Evolutionary conservation across 305 asterid species (phyloP).

Genomic region (Fraxinus angustifolia): DNA sequence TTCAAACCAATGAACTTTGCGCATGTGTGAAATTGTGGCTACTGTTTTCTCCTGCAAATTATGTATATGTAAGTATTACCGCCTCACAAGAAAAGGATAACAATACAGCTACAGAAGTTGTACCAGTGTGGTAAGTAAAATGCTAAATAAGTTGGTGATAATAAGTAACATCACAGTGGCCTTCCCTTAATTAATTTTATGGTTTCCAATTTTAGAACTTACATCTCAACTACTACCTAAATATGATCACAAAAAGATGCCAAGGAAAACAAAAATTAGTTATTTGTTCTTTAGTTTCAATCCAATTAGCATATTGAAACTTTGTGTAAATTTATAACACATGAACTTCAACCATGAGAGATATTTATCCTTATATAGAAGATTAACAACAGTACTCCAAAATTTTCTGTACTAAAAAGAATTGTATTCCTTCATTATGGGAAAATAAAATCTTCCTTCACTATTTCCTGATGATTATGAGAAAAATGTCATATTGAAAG

Average conservation of each 20-base stretch:
- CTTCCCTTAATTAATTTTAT: neutral
- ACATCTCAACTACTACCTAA: neutral
- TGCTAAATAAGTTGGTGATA: neutral
- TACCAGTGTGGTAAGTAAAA: neutral
- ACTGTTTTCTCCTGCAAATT: constrained; percentile 80
- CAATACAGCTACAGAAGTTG: constrained; percentile 4
- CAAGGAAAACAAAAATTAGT: neutral
- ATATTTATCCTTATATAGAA: neutral
- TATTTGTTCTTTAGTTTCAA: constrained; percentile 9
- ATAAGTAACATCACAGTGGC: neutral
- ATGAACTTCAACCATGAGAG: constrained; percentile 20
- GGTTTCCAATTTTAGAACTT: neutral
- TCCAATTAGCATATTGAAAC: neutral
- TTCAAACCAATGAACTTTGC: constrained; percentile 99
- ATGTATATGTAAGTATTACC: constrained; percentile 16
- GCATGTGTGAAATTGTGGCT: constrained; percentile 90
- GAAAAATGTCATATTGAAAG: neutral
- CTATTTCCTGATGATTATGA: neutral
- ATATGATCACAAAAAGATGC: constrained; percentile 1
- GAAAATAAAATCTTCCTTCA: neutral
- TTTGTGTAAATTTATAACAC: neutral
- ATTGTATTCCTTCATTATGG: neutral
- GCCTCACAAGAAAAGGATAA: constrained; percentile 9
- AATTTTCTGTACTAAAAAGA: neutral
- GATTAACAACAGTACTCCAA: neutral